Percentiles rank a stretch among this genome's conserved stretches.
Conservation (phyloP, 2,329 filamentous ascomycete genomes). For the Pseudogymnoascus sp. region DNA sequence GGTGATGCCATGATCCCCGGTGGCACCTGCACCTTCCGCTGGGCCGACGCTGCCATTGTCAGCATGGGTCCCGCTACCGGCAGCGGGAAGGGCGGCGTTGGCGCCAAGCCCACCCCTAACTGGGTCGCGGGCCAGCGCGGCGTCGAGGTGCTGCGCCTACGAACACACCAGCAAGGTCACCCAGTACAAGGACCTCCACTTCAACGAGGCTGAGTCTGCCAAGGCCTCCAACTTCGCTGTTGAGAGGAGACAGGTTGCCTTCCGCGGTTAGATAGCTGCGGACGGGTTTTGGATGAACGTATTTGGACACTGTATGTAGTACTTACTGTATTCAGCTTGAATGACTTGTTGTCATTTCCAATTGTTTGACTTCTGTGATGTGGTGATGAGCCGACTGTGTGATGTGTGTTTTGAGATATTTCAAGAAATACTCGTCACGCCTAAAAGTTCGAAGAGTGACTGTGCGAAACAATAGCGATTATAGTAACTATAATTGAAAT, state of each 20-base stretch:
- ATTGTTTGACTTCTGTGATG: too few species aligned
- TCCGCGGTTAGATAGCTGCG: background rate
- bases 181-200: background rate
- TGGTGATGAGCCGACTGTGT: too few species aligned
- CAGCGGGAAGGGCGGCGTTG: background rate
- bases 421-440: too few species aligned
- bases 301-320: background rate
- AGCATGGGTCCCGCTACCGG: constrained; percentile 11
- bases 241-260: background rate
- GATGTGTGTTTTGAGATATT: too few species aligned
- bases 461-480: too few species aligned
- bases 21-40: constrained; percentile 13
- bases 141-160: background rate
- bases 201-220: background rate
- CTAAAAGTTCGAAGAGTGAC: too few species aligned
- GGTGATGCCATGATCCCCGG: constrained; percentile 10
- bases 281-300: background rate
- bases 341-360: background rate
- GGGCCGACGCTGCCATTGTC: constrained; percentile 12
- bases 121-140: background rate
- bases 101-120: background rate
- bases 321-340: background rate
- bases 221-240: background rate
- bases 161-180: constrained; percentile 1
- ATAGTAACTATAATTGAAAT: too few species aligned